phyloP scores from a whole-genome alignment of 2,329 filamentous ascomycete genomes.

The Pleoardoris graminearum region DNA sequence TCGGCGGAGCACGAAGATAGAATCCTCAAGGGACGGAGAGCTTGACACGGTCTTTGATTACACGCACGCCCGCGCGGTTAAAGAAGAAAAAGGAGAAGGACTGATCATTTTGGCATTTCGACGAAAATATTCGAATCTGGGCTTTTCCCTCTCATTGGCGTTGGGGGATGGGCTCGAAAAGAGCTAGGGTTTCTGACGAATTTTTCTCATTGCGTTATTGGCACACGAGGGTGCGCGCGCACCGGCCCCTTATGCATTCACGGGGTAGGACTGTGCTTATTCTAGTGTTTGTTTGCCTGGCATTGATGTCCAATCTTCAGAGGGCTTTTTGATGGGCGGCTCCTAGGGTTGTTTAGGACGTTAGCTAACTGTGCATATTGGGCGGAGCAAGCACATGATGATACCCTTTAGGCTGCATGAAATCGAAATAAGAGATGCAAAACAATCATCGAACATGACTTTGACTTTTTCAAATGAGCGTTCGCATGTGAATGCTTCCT shows the following conservation, averaged over 20 bases:
- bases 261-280: background rate
- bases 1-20: slow-evolving; percentile 42
- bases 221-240: background rate
- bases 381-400: slow-evolving; percentile 13
- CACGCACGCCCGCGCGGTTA: background rate
- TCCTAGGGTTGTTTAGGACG: background rate
- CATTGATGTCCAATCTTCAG: slow-evolving; percentile 9
- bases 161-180: slow-evolving; percentile 7
- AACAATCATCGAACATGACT: background rate
- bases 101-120: background rate
- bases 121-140: slow-evolving; percentile 6
- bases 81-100: background rate
- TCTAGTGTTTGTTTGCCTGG: slow-evolving; percentile 5
- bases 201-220: background rate
- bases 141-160: background rate
- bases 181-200: slow-evolving; percentile 4
- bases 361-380: slow-evolving; percentile 17
- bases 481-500: background rate
- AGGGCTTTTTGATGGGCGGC: background rate
- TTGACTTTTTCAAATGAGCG: background rate
- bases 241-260: background rate
- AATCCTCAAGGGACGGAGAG: background rate
- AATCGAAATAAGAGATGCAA: slow-evolving; percentile 13
- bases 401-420: slow-evolving; percentile 17
- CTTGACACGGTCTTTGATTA: background rate